These are phyloP conservation scores for Arxiozyma bovina DNA, from an alignment of 1,139 yeast species.

Conservation along the genomic window DNA sequence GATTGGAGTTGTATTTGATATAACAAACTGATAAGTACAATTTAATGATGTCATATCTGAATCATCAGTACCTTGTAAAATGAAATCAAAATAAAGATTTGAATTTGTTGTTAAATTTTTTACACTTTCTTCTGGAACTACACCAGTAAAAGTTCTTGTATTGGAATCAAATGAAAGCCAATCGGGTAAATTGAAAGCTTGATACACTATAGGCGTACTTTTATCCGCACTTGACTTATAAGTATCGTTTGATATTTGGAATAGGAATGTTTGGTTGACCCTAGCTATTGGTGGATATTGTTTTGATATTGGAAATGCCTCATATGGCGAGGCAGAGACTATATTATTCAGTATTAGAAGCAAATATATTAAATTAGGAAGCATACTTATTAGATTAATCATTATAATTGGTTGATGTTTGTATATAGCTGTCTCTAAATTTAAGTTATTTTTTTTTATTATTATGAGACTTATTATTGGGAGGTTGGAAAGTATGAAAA, in stretches of 20 bases:
- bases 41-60: slow-evolving; percentile 38
- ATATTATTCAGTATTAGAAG: background rate
- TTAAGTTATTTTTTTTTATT: too few species aligned
- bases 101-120: slow-evolving; percentile 26
- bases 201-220: slow-evolving; percentile 41
- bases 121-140: slow-evolving; percentile 45
- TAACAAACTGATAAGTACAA: slow-evolving; percentile 47
- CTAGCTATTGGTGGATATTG: slow-evolving; percentile 88
- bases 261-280: slow-evolving; percentile 51
- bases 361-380: background rate
- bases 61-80: slow-evolving; percentile 58
- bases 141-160: slow-evolving; percentile 60
- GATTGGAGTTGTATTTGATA: slow-evolving; percentile 49
- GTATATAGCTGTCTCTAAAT: background rate
- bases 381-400: background rate
- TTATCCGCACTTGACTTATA: slow-evolving; percentile 42
- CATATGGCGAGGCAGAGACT: slow-evolving; percentile 36
- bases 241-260: slow-evolving; percentile 64
- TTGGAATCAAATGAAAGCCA: slow-evolving; percentile 70
- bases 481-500: too few species aligned
- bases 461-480: too few species aligned
- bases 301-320: slow-evolving; percentile 71
- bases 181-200: slow-evolving; percentile 51
- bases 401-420: background rate
- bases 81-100: slow-evolving; percentile 31